These are phyloP conservation scores for Davidsoniella australis DNA, from an alignment of 2,329 filamentous ascomycete genomes.

Conservation along the genomic window DNA sequence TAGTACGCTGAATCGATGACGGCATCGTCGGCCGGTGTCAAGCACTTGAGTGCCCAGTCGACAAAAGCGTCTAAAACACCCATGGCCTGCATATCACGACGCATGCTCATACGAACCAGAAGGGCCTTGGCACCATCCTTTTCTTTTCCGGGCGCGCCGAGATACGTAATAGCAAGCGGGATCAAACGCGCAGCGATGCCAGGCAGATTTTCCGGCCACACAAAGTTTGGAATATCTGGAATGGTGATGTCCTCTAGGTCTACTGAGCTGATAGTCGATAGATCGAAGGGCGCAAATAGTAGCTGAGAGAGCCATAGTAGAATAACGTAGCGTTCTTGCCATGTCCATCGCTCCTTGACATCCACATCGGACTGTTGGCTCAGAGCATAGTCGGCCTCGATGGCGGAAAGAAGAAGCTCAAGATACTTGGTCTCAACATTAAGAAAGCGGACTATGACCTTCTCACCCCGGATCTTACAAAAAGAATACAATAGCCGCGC, in stretches of 20 bases:
- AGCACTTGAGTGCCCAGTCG: slow-evolving; percentile 48
- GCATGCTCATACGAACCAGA: slow-evolving; percentile 64
- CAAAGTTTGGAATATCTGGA: slow-evolving; percentile 29
- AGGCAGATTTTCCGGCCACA: slow-evolving; percentile 44
- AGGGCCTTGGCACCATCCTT: slow-evolving; percentile 72
- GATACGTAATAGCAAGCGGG: slow-evolving; percentile 51
- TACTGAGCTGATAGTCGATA: slow-evolving; percentile 62
- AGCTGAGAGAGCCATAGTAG: slow-evolving; percentile 77
- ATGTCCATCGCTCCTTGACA: slow-evolving; percentile 35
- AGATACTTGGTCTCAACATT: slow-evolving; percentile 79
- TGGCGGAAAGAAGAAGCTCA: slow-evolving; percentile 58
- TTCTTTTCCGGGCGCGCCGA: slow-evolving; percentile 67
- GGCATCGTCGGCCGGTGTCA: slow-evolving; percentile 28
- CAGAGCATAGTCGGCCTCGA: slow-evolving; percentile 40
- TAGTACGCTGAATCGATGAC: slow-evolving; percentile 44
- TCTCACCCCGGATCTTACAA: slow-evolving; percentile 87
- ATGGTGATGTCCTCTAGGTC: slow-evolving; percentile 30
- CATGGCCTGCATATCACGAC: slow-evolving; percentile 72
- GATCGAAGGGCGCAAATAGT: slow-evolving; percentile 73
- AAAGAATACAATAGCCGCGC: slow-evolving; percentile 67
- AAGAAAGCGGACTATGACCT: slow-evolving; percentile 79
- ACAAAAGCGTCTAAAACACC: slow-evolving; percentile 53
- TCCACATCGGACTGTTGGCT: neutral
- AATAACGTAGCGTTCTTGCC: slow-evolving; percentile 80
- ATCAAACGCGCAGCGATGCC: slow-evolving; percentile 54